Base-by-base conservation (phyloP, 306 rosid species). In the Trifolium subterraneum region DNA sequence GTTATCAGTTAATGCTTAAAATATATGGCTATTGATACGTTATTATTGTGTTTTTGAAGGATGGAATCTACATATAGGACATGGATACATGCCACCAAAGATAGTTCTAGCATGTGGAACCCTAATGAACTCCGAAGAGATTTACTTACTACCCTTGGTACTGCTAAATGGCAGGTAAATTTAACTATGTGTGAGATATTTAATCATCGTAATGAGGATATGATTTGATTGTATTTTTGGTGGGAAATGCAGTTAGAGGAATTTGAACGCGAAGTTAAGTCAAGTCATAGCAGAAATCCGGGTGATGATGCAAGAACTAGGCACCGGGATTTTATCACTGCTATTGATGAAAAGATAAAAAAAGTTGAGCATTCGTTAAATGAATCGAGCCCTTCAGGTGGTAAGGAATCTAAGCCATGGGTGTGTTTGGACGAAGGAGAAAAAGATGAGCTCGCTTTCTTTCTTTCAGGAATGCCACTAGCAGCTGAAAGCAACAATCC, bases 141-240 rank as follows among this genome's bases (percentile, higher is more conserved):
- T 88, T 83, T 94, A 50, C 88, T 75, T 5, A 88, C 91, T 54
- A 72, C 94, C 7, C 89, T 91, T 73, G 95, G 98, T 71, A 94
- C 98, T 71, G 81, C 98, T 80, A 91, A 91, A 85, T 94, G 98
- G 98, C 98, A 94, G 98, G 97, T 93, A 71, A 78, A 52, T 75
- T 36, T 15, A 39, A 29, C n/a, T 56, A 11, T 20, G 35, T 45
- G 33, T 36, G 69, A 16, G 1, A 14, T 51, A 22, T 52, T 54
- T 15, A 67, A 64, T 68, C 55, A 48, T 56, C 20, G 13, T 33
- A 23, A 52, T 78, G 74, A 71, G 13, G 20, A 11, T 13, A 44
- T 1, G 35, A 16, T 64, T 19, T 19, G 29, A 31, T 79, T 80
- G 44, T 50, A 16, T 50, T 50, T 71, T 67, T 71, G 66, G 50